Evolutionary conservation across 2,329 filamentous ascomycete species (phyloP), one percentile per base, ranked within the genome.

Genomic region (Colletotrichum plurivorum): DNA sequence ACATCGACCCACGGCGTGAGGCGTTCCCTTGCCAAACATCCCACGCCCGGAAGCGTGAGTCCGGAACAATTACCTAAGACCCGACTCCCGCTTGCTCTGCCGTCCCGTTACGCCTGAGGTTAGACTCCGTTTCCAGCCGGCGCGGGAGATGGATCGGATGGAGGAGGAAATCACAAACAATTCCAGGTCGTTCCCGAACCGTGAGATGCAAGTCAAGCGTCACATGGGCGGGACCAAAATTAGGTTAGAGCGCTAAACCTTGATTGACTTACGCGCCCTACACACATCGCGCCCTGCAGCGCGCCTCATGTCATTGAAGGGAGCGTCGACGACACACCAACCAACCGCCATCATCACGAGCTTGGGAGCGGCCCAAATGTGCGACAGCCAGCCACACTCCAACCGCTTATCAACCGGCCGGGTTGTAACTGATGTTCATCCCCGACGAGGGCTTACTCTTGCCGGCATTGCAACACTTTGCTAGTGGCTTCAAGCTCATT

Each of bases 31-130:
- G 8, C 31, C 31, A 2, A 36, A 54, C 27, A 65, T 65, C 41
- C 54, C 65, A 54, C 60, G 61, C 39, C 45, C 60, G 65, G 65
- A 55, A 68, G 27, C 39, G 25, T 18, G 31, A 31, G 39, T 22
- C 60, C 53, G 66, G 61, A 69, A 48, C 27, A 43, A 59, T 65
- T 65, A 65, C 61, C 20, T 54, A 65, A 65, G 25, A 63, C 25
- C 51, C 43, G 46, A 63, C 52, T 49, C 22, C 60, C 46, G 52
- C 52, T 20, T n/a, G 43, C 52, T 18, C 27, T 27, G 48, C 60
- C 60, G 65, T 39, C 54, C 60, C 49, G 54, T 53, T 39, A 10
- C 10, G 31, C 10, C 31, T 36, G 31, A 9, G 31, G 31, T 10
- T 36, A 4, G 31, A 48, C 46, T 54, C 61, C 53, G 65, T 58